Percentiles rank a stretch among this genome's conserved stretches.
phyloP scores from a whole-genome alignment of 345 rosid genomes.

The Toxicodendron radicans region DNA sequence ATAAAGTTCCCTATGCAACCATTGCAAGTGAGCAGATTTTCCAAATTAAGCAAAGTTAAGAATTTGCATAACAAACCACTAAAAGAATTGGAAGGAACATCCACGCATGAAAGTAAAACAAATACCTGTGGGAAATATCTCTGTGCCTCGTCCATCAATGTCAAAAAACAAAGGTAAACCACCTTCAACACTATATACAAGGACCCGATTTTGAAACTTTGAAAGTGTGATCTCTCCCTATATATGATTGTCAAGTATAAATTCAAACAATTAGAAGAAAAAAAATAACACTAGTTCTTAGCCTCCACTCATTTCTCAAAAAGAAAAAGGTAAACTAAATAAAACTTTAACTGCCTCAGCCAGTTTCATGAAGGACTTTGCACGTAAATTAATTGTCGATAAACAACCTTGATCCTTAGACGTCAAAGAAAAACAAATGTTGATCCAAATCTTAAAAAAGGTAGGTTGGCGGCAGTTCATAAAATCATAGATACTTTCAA shows the following conservation, averaged over 20 bases:
- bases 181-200: conserved; percentile 73
- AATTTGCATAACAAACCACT: neutral
- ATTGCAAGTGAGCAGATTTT: neutral
- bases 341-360: neutral
- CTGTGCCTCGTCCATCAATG: conserved; percentile 84
- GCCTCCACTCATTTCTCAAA: neutral
- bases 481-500: too few relatives aligned
- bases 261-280: neutral
- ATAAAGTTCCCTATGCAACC: neutral
- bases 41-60: neutral
- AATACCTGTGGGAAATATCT: conserved; percentile 83
- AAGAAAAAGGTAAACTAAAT: neutral
- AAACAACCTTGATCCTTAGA: too few relatives aligned
- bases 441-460: too few relatives aligned
- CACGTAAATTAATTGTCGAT: too few relatives aligned
- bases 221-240: conserved; percentile 84
- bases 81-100: neutral
- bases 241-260: conserved; percentile 1
- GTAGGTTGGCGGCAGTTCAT: too few relatives aligned
- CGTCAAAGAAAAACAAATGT: too few relatives aligned
- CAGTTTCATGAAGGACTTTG: neutral
- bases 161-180: conserved; percentile 86
- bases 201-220: conserved; percentile 82
- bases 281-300: neutral
- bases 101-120: neutral